Percentiles rank a stretch among this genome's conserved stretches.
These are phyloP conservation scores for Parasarocladium wereldwijsianum DNA, from an alignment of 2,329 filamentous ascomycete species.

Conservation along the genomic window DNA sequence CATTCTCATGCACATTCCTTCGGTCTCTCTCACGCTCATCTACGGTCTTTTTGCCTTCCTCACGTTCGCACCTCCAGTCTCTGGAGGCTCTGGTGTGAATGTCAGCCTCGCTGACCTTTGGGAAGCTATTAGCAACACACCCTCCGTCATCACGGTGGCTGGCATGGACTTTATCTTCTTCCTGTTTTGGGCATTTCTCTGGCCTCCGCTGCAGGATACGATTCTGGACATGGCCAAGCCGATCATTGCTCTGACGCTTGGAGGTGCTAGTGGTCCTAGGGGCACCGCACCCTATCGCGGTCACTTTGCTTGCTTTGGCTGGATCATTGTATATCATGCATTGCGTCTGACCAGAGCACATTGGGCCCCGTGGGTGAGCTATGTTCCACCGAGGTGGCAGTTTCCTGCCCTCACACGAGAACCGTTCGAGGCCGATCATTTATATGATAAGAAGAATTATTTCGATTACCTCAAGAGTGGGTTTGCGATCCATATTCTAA, in stretches of 20 bases:
- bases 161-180: slow-evolving; percentile 75
- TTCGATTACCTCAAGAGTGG: slow-evolving; percentile 55
- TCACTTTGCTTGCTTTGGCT: slow-evolving; percentile 54
- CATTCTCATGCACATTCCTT: slow-evolving; percentile 82
- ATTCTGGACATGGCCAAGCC: slow-evolving; percentile 84
- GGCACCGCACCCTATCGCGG: slow-evolving; percentile 53
- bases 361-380: slow-evolving; percentile 29
- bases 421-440: slow-evolving; percentile 27
- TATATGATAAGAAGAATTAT: slow-evolving; percentile 42
- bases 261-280: slow-evolving; percentile 59
- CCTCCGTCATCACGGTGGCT: slow-evolving; percentile 70
- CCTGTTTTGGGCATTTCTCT: slow-evolving; percentile 74
- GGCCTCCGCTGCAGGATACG: slow-evolving; percentile 75
- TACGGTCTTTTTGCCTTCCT: slow-evolving; percentile 87
- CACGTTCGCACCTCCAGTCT: slow-evolving; percentile 78
- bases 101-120: slow-evolving; percentile 83
- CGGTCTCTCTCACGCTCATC: slow-evolving; percentile 73
- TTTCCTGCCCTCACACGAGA: slow-evolving; percentile 29
- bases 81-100: slow-evolving; percentile 63
- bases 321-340: slow-evolving; percentile 45
- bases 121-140: slow-evolving; percentile 72
- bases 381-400: slow-evolving; percentile 31
- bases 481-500: slow-evolving; percentile 60
- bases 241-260: slow-evolving; percentile 81
- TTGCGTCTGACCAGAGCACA: slow-evolving; percentile 32